phyloP scores from a whole-genome alignment of 176 grass and related monocot genomes.

The Carex pumila region DNA sequence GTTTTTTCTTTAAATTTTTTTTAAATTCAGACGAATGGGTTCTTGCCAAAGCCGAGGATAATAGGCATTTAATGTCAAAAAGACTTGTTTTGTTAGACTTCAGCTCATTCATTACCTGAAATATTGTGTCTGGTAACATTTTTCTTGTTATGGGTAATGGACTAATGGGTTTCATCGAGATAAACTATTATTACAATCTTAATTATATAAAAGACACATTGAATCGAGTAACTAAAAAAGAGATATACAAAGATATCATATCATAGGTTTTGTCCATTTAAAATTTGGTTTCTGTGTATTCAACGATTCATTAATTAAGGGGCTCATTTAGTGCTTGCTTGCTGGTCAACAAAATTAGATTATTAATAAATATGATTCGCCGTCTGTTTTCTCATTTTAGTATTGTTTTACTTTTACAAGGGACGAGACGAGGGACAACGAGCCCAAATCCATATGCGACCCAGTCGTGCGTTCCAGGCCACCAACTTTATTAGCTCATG shows the following conservation, averaged over 20 bases:
- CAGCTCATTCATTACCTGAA: background rate
- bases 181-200: background rate
- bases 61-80: background rate
- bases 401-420: background rate
- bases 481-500: background rate
- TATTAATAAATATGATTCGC: background rate
- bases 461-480: background rate
- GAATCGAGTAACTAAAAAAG: background rate
- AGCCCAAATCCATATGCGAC: background rate
- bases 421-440: background rate
- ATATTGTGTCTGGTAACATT: background rate
- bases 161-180: background rate
- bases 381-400: background rate
- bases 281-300: background rate
- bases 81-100: slow-evolving; percentile 1
- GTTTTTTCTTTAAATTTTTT: too few species aligned
- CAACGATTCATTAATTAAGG: background rate
- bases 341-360: background rate
- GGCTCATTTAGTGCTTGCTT: slow-evolving; percentile 2
- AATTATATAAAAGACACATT: background rate
- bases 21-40: too few species aligned
- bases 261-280: background rate
- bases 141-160: background rate
- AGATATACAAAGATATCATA: background rate
- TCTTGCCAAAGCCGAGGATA: background rate